Evolutionary conservation across 805 yeast species (phyloP), one percentile per base, ranked within the genome.

Genomic region (Lachancea cidri): DNA sequence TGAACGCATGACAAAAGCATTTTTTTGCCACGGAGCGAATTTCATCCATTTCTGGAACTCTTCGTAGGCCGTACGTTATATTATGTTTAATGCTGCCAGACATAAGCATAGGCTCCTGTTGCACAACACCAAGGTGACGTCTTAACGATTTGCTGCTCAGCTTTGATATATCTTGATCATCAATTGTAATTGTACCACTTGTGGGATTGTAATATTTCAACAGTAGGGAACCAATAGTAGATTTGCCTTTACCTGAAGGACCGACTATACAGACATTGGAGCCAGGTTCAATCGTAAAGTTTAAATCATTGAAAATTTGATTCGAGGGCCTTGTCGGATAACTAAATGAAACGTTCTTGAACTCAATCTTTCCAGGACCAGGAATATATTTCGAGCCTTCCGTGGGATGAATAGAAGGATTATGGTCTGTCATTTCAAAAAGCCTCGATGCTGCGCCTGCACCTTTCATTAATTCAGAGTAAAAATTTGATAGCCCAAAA

Each of bases 381-480:
- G 62, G 57, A 16, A 57, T 44, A 25, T 74, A 66, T 38, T 67
- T 68, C 24, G 56, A 46, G 19, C 98, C 98, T 15, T 66, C 55
- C 1, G 83, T 73, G 2, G 89, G 76, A 9, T 73, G 68, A 33
- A 91, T 86, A 15, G 71, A 65, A 1, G 97, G 89, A 43, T 78
- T 67, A 62, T 84, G 73, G 47, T 86, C 95, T 34, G 83, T 77
- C 35, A 93, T 69, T 60, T 93, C 98, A 66, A 91, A 91, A 29
- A 91, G 70, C 49, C 98, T 73, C 40, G 91, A 81, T 0, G 98
- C 94, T 1, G 98, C 98, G 42, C 98, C 98, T 6, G 87, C 85
- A 40, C 97, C 98, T 67, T 93, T 93, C 98, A 93, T 93, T 44
- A 93, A 68, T 61, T 93, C 98, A 1, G 96, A 82, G 58, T 89